Conservation (phyloP, 139 green algal genomes). For the Micractinium conductrix region DNA sequence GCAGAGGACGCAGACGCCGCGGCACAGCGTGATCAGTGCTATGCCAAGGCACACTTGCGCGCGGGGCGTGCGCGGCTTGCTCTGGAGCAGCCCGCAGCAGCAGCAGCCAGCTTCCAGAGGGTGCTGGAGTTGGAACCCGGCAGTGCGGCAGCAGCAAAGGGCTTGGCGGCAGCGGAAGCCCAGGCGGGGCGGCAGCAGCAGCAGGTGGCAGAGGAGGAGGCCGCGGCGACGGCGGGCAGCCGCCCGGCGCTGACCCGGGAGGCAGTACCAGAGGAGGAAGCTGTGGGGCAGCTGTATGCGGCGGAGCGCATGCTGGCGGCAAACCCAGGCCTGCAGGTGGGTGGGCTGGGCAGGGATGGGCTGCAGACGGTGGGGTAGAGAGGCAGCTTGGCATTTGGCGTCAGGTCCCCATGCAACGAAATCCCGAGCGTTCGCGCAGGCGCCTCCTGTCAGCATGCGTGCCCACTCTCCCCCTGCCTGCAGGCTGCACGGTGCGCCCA, state of each 20-base stretch:
- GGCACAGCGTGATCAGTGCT: constrained; percentile 31
- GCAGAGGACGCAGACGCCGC: constrained; percentile 47
- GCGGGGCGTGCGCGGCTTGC: constrained; percentile 34
- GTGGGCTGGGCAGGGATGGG: not conserved
- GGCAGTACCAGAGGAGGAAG: constrained; percentile 30
- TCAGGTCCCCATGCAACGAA: too few relatives aligned
- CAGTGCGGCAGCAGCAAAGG: constrained; percentile 13
- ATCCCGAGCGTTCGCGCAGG: too few relatives aligned
- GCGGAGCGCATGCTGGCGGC: constrained; percentile 40
- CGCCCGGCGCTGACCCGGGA: constrained; percentile 33
- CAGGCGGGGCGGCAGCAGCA: constrained; percentile 1
- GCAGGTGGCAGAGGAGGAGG: constrained; percentile 10
- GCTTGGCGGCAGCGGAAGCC: not conserved
- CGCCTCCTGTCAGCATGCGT: not conserved
- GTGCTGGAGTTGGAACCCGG: constrained; percentile 25
- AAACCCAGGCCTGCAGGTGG: constrained; percentile 33
- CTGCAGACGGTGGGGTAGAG: not conserved
- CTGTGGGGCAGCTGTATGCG: constrained; percentile 40
- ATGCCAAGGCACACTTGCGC: constrained; percentile 33
- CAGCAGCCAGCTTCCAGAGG: not conserved
- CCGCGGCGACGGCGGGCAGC: constrained; percentile 4
- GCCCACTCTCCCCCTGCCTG: not conserved
- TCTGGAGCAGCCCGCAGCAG: constrained; percentile 29
- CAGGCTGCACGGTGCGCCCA: constrained; percentile 30
- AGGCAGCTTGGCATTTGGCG: not conserved